Percentiles rank a stretch among this genome's conserved stretches.
Conservation (phyloP, 305 asterid species). For the Nicotiana rustica region DNA sequence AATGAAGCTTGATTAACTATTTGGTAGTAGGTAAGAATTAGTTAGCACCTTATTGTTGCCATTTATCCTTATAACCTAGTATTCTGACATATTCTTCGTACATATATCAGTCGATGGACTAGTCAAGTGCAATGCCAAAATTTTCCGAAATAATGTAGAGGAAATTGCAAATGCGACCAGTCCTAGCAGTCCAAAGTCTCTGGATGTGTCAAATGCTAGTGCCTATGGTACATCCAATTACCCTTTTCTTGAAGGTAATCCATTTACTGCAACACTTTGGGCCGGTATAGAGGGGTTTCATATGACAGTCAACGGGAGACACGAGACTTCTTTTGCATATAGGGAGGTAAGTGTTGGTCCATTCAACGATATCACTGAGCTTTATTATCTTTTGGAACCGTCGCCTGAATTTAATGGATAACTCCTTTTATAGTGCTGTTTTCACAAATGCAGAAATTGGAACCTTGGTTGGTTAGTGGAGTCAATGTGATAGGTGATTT, state of each 20-base stretch:
- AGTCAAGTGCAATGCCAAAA: conserved; percentile 69
- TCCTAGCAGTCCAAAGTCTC: conserved; percentile 46
- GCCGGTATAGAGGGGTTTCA: conserved; percentile 91
- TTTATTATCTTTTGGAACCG: conserved; percentile 24
- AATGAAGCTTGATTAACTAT: no score
- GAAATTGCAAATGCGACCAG: conserved; percentile 53
- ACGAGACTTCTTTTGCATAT: conserved; percentile 84
- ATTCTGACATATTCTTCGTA: conserved; percentile 22
- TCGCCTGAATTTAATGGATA: not conserved
- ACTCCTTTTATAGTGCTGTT: conserved; percentile 29
- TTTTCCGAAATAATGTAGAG: conserved; percentile 44
- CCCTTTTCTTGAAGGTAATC: conserved; percentile 83
- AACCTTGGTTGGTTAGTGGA: conserved; percentile 86
- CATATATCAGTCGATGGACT: conserved; percentile 81
- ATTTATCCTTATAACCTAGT: not conserved
- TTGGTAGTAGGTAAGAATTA: no score
- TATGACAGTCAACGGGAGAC: conserved; percentile 95
- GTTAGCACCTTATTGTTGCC: not conserved
- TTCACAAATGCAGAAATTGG: conserved; percentile 72
- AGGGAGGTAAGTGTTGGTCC: conserved; percentile 59
- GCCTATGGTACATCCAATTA: conserved; percentile 53
- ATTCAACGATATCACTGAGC: conserved; percentile 3
- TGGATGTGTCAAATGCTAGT: conserved; percentile 61
- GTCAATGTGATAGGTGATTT: conserved; percentile 74
- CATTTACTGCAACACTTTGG: conserved; percentile 93